Percentiles rank a stretch among this genome's conserved stretches.
phyloP scores from a whole-genome alignment of 345 rosid species.

The Eutrema yunnanense region DNA sequence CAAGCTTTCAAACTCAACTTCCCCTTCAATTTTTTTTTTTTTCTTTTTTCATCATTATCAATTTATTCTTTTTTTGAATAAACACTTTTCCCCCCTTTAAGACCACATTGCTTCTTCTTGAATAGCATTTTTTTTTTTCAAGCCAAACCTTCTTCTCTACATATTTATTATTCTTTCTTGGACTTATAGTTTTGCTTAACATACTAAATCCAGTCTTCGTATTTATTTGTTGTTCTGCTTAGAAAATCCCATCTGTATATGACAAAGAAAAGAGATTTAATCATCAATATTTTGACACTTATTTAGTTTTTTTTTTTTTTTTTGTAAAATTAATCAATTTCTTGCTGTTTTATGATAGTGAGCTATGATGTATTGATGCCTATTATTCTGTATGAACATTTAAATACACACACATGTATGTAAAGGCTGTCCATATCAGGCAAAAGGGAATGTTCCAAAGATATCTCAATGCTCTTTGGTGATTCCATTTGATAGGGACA shows the following conservation, averaged over 20 bases:
- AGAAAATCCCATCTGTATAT: neutral
- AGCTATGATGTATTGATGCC: neutral
- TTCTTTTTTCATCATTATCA: conserved; percentile 17
- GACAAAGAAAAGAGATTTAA: neutral
- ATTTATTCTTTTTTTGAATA: conserved; percentile 18
- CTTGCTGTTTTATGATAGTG: too few relatives aligned
- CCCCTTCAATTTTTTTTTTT: conserved; percentile 3
- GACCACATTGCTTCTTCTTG: conserved; percentile 4
- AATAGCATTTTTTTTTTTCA: neutral
- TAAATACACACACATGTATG: neutral
- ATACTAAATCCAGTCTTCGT: neutral
- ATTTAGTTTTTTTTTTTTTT: neutral
- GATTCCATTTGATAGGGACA: conserved; percentile 25
- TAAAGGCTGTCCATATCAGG: conserved; percentile 16
- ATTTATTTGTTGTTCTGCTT: neutral
- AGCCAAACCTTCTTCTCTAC: neutral
- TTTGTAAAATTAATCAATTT: neutral
- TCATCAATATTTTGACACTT: neutral
- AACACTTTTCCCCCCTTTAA: neutral
- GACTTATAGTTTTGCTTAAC: neutral
- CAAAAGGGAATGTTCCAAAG: conserved; percentile 28
- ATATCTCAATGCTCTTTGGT: conserved; percentile 18
- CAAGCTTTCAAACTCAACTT: conserved; percentile 17
- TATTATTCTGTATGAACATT: neutral
- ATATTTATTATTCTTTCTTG: neutral